Conservation (phyloP, 192 early-diverging fungal species). For the Coemansia furcata region DNA sequence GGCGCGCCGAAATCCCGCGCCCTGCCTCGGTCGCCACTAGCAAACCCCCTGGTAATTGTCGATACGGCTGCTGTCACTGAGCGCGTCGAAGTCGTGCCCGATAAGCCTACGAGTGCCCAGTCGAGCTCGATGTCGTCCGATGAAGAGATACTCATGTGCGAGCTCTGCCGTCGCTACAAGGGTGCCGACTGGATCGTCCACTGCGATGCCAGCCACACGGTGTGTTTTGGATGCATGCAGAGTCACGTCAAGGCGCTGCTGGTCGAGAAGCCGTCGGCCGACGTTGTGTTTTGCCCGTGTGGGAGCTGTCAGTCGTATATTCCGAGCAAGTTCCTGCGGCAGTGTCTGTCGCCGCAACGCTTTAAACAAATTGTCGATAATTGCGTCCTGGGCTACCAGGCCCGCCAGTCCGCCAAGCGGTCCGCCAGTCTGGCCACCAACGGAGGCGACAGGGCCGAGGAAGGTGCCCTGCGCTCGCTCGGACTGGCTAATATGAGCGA, state of each 20-base stretch:
- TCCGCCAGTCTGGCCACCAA: conserved; percentile 14
- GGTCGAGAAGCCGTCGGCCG: not conserved
- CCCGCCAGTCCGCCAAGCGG: conserved; percentile 6
- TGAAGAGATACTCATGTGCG: conserved; percentile 34
- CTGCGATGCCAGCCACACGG: conserved; percentile 22
- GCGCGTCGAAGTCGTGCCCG: not conserved
- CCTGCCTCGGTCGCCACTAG: conserved; percentile 49
- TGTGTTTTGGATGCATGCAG: conserved; percentile 52
- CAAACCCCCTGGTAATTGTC: conserved; percentile 21
- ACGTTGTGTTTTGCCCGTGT: conserved; percentile 20
- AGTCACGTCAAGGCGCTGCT: conserved; percentile 25
- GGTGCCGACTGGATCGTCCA: conserved; percentile 34
- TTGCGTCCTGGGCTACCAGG: conserved; percentile 5
- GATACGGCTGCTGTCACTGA: not conserved
- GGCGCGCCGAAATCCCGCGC: conserved; percentile 18
- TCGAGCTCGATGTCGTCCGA: conserved; percentile 15
- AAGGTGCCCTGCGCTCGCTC: not conserved
- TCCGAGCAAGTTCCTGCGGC: conserved; percentile 20
- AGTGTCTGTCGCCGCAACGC: conserved; percentile 46
- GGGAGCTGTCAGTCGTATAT: conserved; percentile 20
- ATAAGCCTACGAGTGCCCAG: not conserved
- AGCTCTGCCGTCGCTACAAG: conserved; percentile 27
- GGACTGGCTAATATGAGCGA: conserved; percentile 6
- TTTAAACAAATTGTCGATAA: conserved; percentile 34
- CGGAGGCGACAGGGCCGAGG: not conserved